Conservation (phyloP, 2,329 filamentous ascomycete species). For the Hypoxylon sp. region DNA sequence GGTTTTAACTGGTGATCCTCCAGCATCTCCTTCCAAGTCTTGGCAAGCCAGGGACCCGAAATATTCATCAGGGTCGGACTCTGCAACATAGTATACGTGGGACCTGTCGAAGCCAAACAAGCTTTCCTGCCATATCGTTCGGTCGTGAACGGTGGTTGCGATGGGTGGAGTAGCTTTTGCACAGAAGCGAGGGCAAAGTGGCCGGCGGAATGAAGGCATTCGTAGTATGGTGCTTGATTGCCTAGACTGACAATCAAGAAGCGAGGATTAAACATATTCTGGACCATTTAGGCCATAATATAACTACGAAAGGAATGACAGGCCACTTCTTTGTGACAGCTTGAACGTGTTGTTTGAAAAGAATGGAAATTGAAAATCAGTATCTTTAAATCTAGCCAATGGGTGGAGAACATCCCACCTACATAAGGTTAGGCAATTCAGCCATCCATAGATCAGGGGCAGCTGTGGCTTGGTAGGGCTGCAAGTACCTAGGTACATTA, state of each 20-base stretch:
- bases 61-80: constrained; percentile 87
- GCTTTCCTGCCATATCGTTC: constrained; percentile 65
- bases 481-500: constrained; percentile 10
- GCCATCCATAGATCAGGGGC: constrained; percentile 1
- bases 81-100: constrained; percentile 78
- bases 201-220: constrained; percentile 89
- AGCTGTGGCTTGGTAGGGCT: constrained; percentile 6
- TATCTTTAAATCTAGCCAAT: no score
- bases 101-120: constrained; percentile 63
- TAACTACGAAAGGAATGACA: constrained; percentile 3
- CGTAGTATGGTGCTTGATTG: constrained; percentile 81
- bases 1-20: constrained; percentile 53
- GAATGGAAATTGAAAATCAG: neutral
- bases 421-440: no score
- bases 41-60: constrained; percentile 78
- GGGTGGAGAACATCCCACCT: no score
- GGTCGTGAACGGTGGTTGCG: constrained; percentile 66
- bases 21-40: constrained; percentile 74
- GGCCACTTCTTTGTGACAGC: neutral
- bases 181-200: constrained; percentile 81
- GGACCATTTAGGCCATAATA: constrained; percentile 2
- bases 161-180: constrained; percentile 61
- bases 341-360: neutral
- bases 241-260: constrained; percentile 90
- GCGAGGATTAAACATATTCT: constrained; percentile 56